phyloP scores from a whole-genome alignment of 1,284 basidiomycete species.

The Sporisorium reilianum region DNA sequence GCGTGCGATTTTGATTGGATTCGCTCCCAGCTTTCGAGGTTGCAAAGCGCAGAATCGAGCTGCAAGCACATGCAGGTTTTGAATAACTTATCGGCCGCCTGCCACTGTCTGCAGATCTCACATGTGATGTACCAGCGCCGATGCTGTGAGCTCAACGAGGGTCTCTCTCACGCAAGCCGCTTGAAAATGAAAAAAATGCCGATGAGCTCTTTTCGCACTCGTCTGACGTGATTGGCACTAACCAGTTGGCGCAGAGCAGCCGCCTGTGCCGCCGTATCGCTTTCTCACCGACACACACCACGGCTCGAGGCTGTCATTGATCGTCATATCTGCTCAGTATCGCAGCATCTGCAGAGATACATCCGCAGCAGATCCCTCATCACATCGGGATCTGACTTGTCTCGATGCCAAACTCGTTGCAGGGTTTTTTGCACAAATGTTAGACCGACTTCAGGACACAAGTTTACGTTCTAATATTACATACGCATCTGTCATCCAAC shows the following conservation, averaged over 20 bases:
- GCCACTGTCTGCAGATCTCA: background rate
- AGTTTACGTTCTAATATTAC: slow-evolving; percentile 1
- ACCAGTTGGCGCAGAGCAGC: background rate
- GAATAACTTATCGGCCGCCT: background rate
- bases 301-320: background rate
- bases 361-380: no score
- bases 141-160: slow-evolving; percentile 2
- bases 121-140: background rate
- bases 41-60: background rate
- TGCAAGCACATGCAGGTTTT: slow-evolving; percentile 3
- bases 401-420: background rate
- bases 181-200: background rate
- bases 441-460: background rate
- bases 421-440: background rate
- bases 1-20: background rate
- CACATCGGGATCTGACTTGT: background rate
- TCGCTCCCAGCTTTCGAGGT: background rate
- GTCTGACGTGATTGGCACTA: slow-evolving; percentile 44
- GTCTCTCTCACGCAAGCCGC: slow-evolving; percentile 7
- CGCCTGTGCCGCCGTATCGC: slow-evolving; percentile 3
- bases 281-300: background rate
- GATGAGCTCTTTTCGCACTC: slow-evolving; percentile 17
- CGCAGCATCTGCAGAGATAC: slow-evolving; percentile 14
- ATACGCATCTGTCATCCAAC: slow-evolving; percentile 14
- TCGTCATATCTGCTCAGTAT: slow-evolving; percentile 13